A percentile compares a stretch with the other conserved stretches of the same genome.
These are phyloP conservation scores for Adansonia grandidieri DNA, from an alignment of 441 rosid genomes.

Conservation along the genomic window DNA sequence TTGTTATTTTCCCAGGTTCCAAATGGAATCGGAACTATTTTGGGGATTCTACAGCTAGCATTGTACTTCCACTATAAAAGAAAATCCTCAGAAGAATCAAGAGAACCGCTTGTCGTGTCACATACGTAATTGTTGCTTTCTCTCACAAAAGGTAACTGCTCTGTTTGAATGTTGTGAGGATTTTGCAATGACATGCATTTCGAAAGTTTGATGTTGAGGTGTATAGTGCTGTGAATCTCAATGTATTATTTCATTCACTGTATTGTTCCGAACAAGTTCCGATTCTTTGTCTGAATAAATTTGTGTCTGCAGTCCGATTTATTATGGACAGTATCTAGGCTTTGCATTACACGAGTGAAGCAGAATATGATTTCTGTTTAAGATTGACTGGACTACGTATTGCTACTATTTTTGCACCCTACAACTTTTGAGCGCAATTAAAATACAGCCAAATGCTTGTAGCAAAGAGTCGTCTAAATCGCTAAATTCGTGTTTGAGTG, in stretches of 20 bases:
- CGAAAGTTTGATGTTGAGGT: slow-evolving; percentile 7
- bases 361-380: not conserved
- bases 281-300: slow-evolving; percentile 17
- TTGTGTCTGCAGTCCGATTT: not conserved
- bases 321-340: not conserved
- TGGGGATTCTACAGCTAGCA: slow-evolving; percentile 69
- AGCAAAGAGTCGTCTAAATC: not conserved
- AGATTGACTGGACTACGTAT: not conserved
- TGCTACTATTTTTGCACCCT: not conserved
- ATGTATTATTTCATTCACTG: not conserved
- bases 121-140: slow-evolving; percentile 32
- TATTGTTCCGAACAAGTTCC: not conserved
- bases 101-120: slow-evolving; percentile 55
- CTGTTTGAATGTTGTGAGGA: not conserved
- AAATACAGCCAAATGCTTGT: not conserved
- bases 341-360: not conserved
- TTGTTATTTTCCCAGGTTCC: slow-evolving; percentile 61
- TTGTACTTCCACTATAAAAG: slow-evolving; percentile 61
- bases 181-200: not conserved
- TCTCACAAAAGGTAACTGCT: not conserved
- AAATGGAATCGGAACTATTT: slow-evolving; percentile 73
- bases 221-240: not conserved
- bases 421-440: not conserved
- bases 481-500: not conserved
- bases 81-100: slow-evolving; percentile 36